Evolutionary conservation across 106 monocot species (phyloP), one percentile per base, ranked within the genome.

Genomic region (Apostasia ramifera): DNA sequence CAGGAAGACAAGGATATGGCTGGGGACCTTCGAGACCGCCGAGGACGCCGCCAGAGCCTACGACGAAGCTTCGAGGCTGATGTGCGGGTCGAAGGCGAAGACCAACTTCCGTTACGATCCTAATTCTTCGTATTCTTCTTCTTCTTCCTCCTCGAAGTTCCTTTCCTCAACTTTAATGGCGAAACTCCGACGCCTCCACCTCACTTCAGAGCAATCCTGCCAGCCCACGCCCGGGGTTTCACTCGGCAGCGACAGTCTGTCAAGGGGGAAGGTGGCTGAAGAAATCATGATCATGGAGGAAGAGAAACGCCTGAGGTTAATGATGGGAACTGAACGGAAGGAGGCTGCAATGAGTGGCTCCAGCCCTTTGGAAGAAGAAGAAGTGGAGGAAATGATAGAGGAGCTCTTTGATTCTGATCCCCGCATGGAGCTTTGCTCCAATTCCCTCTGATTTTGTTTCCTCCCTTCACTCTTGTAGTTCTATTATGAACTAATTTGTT

Each of bases 301-400:
- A 40, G 6, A n/a, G 39, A 1, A n/a, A 46, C 44, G 2, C n/a
- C 5, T 2, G 61, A 46, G 52, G 54, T 44, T 52, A 37, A 12
- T 26, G 55, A 53, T 5, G 8, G 57, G 3, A 3, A 44, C 1
- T 9, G 57, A 60, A 11, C 2, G 52, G 44, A 40, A 47, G 61
- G 73, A 74, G 11, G 15, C 26, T 54, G 42, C 38, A 73, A 54
- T 73, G 60, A 55, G 26, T 26, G 26, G 26, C 26, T 26, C 26
- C 26, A 53, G 71, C 37, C 67, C 66, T 52, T 66, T 83, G 37
- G 84, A 84, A 51, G 84, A 89, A 46, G 40, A 74, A 44, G 76
- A 84, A n/a, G 80, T 89, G 10, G 84, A 89, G 51, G 82, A 89
- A 72, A 84, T 89, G 88, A 89, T 89, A 42, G 88, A 84, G 53